Percentiles rank a stretch among this genome's conserved stretches.
These are phyloP conservation scores for Lojkania enalia DNA, from an alignment of 2,329 filamentous ascomycete species.

Conservation along the genomic window DNA sequence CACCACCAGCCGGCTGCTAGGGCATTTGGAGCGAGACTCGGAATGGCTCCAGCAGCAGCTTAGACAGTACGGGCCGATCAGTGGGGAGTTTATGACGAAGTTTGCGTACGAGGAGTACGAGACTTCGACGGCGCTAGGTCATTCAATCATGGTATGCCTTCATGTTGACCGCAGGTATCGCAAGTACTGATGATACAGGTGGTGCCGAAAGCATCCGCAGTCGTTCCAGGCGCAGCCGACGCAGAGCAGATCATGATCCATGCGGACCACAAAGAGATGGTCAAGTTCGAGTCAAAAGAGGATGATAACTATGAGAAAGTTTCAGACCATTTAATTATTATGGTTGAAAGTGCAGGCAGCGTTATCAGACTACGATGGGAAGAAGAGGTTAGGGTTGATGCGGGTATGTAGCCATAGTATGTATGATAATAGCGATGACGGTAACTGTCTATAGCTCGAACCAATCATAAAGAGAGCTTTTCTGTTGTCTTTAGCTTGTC, in stretches of 20 bases:
- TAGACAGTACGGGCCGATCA: too few relatives aligned
- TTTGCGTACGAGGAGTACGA: too few relatives aligned
- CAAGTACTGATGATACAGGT: constrained; percentile 27
- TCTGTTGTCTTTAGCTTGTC: constrained; percentile 33
- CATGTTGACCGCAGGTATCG: background rate
- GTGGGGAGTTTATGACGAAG: too few relatives aligned
- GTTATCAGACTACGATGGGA: constrained; percentile 14
- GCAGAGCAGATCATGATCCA: constrained; percentile 39
- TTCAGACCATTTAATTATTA: constrained; percentile 21
- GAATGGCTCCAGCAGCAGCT: too few relatives aligned
- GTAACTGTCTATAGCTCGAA: constrained; percentile 3
- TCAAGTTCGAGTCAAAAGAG: constrained; percentile 31
- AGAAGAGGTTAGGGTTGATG: too few relatives aligned
- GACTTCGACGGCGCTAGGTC: constrained; percentile 23
- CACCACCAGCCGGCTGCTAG: too few relatives aligned
- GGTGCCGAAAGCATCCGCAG: constrained; percentile 42
- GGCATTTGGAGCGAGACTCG: too few relatives aligned
- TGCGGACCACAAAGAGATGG: constrained; percentile 41
- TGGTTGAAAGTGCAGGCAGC: constrained; percentile 15
- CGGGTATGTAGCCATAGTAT: too few relatives aligned
- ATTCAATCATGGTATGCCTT: constrained; percentile 29
- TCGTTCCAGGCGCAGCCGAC: constrained; percentile 39
- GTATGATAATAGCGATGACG: too few relatives aligned
- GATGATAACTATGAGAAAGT: constrained; percentile 27
- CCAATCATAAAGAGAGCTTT: constrained; percentile 23